A percentile compares a stretch with the other conserved stretches of the same genome.
Conservation (phyloP, 345 rosid species). For the Moricandia moricandioides region DNA sequence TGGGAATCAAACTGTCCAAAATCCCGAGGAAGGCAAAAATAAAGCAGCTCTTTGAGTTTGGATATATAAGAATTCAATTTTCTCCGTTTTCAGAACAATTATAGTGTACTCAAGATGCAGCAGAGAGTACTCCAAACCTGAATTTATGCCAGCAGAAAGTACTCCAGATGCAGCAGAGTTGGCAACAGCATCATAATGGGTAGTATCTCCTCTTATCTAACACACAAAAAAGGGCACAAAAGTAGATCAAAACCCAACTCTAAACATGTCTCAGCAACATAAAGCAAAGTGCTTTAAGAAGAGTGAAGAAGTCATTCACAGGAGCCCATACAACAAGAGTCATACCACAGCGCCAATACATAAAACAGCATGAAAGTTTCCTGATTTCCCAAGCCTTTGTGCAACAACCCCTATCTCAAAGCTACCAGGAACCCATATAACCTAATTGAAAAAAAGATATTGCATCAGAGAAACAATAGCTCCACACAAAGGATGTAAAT, state of each 20-base stretch:
- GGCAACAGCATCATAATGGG: conserved; percentile 95
- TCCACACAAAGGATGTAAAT: not conserved
- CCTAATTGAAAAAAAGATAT: conserved; percentile 43
- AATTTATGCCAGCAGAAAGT: conserved; percentile 92
- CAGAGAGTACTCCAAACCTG: conserved; percentile 65
- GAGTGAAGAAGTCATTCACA: not conserved
- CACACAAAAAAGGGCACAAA: conserved; percentile 22
- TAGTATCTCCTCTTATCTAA: conserved; percentile 92
- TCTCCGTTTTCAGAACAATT: conserved; percentile 35
- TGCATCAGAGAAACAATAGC: not conserved
- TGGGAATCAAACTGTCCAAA: not conserved
- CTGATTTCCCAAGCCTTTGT: conserved; percentile 71
- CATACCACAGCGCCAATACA: conserved; percentile 99
- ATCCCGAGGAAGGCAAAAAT: not conserved
- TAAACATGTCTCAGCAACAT: not conserved
- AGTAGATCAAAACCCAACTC: conserved; percentile 17
- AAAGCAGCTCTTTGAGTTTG: not conserved
- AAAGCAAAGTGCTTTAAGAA: not conserved
- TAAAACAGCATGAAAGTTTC: conserved; percentile 65
- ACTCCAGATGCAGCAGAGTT: conserved; percentile 97
- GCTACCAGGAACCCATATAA: conserved; percentile 96
- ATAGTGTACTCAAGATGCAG: conserved; percentile 92
- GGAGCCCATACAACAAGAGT: conserved; percentile 1
- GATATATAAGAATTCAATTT: not conserved
- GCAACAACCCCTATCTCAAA: conserved; percentile 83